Conservation (phyloP, 2,329 filamentous ascomycete genomes). For the Thermoascus crustaceus region DNA sequence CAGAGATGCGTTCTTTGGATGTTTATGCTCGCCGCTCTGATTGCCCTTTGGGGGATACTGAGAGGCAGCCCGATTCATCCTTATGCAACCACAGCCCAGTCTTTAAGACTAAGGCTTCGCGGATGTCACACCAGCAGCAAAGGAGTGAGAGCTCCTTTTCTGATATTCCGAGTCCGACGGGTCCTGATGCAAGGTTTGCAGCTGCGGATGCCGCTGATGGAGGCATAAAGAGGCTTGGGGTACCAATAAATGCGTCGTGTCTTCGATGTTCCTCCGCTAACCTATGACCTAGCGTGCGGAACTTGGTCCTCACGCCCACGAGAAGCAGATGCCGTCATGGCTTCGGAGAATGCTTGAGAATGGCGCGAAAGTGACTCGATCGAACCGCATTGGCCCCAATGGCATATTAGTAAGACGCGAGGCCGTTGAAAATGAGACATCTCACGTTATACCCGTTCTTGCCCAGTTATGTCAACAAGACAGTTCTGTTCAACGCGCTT, state of each 20-base stretch:
- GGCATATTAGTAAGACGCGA: slow-evolving; percentile 37
- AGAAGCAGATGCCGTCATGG: slow-evolving; percentile 66
- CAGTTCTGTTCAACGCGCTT: slow-evolving; percentile 57
- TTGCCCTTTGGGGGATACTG: too few species aligned
- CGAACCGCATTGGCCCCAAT: slow-evolving; percentile 42
- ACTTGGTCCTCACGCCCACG: slow-evolving; percentile 63
- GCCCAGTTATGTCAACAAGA: slow-evolving; percentile 58
- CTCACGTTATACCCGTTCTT: slow-evolving; percentile 55
- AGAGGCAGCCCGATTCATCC: too few species aligned
- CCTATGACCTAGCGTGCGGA: slow-evolving; percentile 43
- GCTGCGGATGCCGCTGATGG: too few species aligned
- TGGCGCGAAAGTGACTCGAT: slow-evolving; percentile 48
- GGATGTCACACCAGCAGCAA: too few species aligned
- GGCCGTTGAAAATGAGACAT: slow-evolving; percentile 39
- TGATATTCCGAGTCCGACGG: too few species aligned
- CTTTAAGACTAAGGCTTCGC: slow-evolving; percentile 11
- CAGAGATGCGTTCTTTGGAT: too few species aligned
- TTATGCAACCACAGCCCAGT: slow-evolving; percentile 4
- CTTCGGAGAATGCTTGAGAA: slow-evolving; percentile 55
- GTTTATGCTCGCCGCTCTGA: too few species aligned
- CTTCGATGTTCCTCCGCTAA: slow-evolving; percentile 11
- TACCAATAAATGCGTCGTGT: slow-evolving; percentile 11
- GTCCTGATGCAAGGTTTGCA: too few species aligned
- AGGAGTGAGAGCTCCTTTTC: too few species aligned
- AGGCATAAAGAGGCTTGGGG: slow-evolving; percentile 26